phyloP scores from a whole-genome alignment of 176 grass and related monocot species.

The Metroxylon sagu region DNA sequence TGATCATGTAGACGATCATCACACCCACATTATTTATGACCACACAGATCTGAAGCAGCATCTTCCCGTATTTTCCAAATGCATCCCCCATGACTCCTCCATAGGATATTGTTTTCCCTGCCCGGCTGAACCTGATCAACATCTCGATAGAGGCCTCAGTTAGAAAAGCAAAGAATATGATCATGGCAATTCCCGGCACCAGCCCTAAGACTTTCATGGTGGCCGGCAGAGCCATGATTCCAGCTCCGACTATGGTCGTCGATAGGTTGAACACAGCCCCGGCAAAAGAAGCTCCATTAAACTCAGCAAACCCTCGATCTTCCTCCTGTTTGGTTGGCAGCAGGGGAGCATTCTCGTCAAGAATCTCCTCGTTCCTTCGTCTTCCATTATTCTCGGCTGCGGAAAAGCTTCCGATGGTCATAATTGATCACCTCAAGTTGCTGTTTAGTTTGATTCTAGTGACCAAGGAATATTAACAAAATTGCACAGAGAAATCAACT shows the following conservation, averaged over 20 bases:
- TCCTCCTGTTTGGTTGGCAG: constrained; percentile 42
- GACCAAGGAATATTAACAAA: too few relatives aligned
- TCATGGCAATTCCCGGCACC: constrained; percentile 61
- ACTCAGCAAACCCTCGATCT: constrained; percentile 39
- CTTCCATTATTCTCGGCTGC: constrained; percentile 21
- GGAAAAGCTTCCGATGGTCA: constrained; percentile 31
- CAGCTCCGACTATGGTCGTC: constrained; percentile 89
- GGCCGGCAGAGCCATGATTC: constrained; percentile 94
- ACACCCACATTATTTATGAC: constrained; percentile 82
- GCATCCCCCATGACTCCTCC: constrained; percentile 67
- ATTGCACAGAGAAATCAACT: too few relatives aligned
- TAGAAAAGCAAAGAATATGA: constrained; percentile 70
- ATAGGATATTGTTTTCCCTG: constrained; percentile 50
- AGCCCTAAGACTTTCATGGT: constrained; percentile 95
- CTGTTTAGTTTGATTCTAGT: too few relatives aligned
- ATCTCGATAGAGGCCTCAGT: constrained; percentile 88
- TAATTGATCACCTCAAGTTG: background rate
- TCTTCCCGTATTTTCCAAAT: constrained; percentile 50
- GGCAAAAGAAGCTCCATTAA: constrained; percentile 68
- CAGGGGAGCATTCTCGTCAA: constrained; percentile 57
- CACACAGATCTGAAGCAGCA: constrained; percentile 77
- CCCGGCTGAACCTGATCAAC: constrained; percentile 68
- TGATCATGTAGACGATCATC: constrained; percentile 97
- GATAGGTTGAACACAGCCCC: constrained; percentile 94
- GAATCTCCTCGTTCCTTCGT: constrained; percentile 26